Evolutionary conservation across 495 filamentous ascomycete species (phyloP), one percentile per base, ranked within the genome.

Genomic region (Daldinia bambusicola): DNA sequence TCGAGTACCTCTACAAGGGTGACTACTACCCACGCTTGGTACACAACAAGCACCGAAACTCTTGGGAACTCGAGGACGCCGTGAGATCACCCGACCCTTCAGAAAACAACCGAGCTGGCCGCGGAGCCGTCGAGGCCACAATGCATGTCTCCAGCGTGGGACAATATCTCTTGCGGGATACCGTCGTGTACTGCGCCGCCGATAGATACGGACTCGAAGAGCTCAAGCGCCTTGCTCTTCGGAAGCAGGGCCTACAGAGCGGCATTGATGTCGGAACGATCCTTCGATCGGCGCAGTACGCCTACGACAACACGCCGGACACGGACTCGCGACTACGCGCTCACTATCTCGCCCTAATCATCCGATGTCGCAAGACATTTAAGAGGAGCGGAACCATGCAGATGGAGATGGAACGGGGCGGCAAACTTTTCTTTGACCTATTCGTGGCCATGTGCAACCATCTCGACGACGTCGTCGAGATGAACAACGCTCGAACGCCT

Each of bases 401-500:
- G 87, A 89, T 91, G 84, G 94, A 98, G 86, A 97, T 98, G 94
- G 92, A 96, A 82, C 89, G 88, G 79, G 93, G 90, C 76, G 90
- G 89, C 76, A 89, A 92, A 84, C 86, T 97, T 78, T 98, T 97
- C 86, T 97, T 98, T 83, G 94, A 97, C 86, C 85, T 98, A 79
- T 98, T 97, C 81, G 93, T 97, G 74, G 93, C 94, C 68, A 92
- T 98, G 92, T 95, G 93, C 86, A 97, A 96, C 82, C 93, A 96
- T 84, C 89, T 97, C 77, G 93, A 97, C 85, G 93, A 97, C 80
- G 86, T 97, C 80, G 88, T 88, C 81, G 91, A 92, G 32, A 81
- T 81, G 76, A 82, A 76, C 79, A 85, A 85, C 65, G 76, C 79
- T 67, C 80, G 81, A 63, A 83, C 82, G 53, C 83, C 83, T 32